A percentile compares a stretch with the other conserved stretches of the same genome.
phyloP scores from a whole-genome alignment of 2,329 filamentous ascomycete species.

The Venturia nashicola region DNA sequence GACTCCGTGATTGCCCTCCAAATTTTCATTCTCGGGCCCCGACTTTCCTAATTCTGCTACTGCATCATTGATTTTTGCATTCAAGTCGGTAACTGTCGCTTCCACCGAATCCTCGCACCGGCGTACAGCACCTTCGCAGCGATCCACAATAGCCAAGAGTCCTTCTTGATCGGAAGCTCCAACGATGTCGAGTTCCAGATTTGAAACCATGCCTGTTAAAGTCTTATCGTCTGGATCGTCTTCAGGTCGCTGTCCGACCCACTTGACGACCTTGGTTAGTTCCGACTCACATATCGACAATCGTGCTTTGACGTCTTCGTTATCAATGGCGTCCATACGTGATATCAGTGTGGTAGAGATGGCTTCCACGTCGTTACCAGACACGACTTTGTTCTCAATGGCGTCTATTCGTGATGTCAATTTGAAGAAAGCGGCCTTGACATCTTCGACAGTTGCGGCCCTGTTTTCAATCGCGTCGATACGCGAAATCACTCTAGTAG shows the following conservation, averaged over 20 bases:
- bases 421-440: neutral
- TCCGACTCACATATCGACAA: neutral
- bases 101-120: neutral
- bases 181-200: neutral
- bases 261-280: neutral
- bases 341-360: neutral
- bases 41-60: neutral
- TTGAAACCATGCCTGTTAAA: neutral
- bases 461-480: slow-evolving; percentile 1
- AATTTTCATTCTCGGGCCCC: neutral
- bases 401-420: neutral
- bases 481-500: neutral
- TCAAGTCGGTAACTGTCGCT: neutral
- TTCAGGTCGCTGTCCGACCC: neutral
- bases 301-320: neutral
- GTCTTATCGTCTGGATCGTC: neutral
- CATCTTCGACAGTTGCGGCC: neutral
- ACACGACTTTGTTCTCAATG: neutral
- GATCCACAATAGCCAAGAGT: neutral
- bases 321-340: neutral
- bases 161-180: neutral
- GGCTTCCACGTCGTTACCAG: neutral
- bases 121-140: neutral
- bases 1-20: neutral
- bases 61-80: neutral